These are phyloP conservation scores for Barnettozyma vustinii DNA, from an alignment of 805 yeast species.

Conservation along the genomic window DNA sequence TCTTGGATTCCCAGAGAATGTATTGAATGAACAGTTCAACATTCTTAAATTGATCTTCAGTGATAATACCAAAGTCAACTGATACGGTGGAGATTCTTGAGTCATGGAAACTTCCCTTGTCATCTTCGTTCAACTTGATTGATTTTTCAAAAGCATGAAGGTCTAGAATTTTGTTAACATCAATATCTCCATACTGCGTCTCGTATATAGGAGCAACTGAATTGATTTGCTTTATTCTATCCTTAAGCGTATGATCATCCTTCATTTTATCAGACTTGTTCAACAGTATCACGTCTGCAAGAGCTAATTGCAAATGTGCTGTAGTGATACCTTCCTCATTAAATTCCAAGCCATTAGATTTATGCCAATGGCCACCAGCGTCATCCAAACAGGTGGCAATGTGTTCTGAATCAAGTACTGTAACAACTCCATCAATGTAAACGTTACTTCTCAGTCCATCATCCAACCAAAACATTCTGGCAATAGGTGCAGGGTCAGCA, in stretches of 20 bases:
- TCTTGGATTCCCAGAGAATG: slow-evolving; percentile 66
- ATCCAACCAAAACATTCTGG: slow-evolving; percentile 96
- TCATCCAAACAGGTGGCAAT: slow-evolving; percentile 65
- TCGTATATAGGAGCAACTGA: slow-evolving; percentile 58
- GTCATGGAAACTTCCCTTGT: slow-evolving; percentile 38
- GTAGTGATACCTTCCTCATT: slow-evolving; percentile 55
- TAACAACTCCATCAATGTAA: slow-evolving; percentile 85
- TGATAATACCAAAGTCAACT: slow-evolving; percentile 36
- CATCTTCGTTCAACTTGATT: slow-evolving; percentile 21
- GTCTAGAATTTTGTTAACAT: slow-evolving; percentile 62
- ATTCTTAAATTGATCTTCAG: slow-evolving; percentile 32
- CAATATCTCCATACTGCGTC: slow-evolving; percentile 72
- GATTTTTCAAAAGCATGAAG: slow-evolving; percentile 67
- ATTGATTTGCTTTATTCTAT: slow-evolving; percentile 52
- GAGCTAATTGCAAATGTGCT: slow-evolving; percentile 84
- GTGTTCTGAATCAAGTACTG: slow-evolving; percentile 76
- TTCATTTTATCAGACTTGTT: slow-evolving; percentile 68
- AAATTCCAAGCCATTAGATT: slow-evolving; percentile 34
- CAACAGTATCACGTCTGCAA: slow-evolving; percentile 77
- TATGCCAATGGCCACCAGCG: slow-evolving; percentile 66
- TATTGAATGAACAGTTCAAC: slow-evolving; percentile 64
- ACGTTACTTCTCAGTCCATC: slow-evolving; percentile 80
- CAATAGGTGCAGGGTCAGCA: slow-evolving; percentile 97
- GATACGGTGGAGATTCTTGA: slow-evolving; percentile 50
- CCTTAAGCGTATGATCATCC: slow-evolving; percentile 28